These are phyloP conservation scores for Boletus coffeatus DNA, from an alignment of 1,284 basidiomycete genomes.

Conservation along the genomic window DNA sequence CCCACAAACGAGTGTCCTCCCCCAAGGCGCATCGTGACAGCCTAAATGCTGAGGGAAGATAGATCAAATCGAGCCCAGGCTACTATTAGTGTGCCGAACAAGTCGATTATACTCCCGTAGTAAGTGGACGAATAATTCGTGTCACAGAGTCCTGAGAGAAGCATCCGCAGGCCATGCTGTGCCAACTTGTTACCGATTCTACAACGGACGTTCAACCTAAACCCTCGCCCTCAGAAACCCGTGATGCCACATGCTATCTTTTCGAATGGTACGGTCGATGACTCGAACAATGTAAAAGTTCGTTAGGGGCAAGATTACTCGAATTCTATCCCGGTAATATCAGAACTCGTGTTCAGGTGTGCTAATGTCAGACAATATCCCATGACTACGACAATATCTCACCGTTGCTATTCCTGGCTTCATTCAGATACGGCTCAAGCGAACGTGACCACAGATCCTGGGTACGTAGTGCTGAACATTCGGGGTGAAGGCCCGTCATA, in stretches of 20 bases:
- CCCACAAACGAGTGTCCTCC: background rate
- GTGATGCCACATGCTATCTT: slow-evolving; percentile 67
- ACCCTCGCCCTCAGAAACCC: slow-evolving; percentile 62
- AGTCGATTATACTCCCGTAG: slow-evolving; percentile 27
- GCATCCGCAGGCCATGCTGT: slow-evolving; percentile 13
- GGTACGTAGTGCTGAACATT: slow-evolving; percentile 1
- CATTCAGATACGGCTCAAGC: slow-evolving; percentile 1
- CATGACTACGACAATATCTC: slow-evolving; percentile 18
- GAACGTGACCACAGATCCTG: slow-evolving; percentile 15
- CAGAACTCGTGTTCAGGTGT: slow-evolving; percentile 4
- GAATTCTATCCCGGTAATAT: background rate
- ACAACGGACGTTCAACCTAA: slow-evolving; percentile 75
- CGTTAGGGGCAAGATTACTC: background rate
- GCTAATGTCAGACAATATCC: slow-evolving; percentile 6
- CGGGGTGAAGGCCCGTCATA: slow-evolving; percentile 2
- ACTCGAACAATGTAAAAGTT: background rate
- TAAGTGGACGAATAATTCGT: slow-evolving; percentile 48
- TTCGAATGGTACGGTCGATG: slow-evolving; percentile 38
- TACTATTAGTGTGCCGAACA: slow-evolving; percentile 4
- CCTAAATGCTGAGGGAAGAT: slow-evolving; percentile 26
- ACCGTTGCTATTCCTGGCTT: slow-evolving; percentile 11
- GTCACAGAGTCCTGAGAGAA: slow-evolving; percentile 49
- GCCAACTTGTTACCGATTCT: slow-evolving; percentile 36
- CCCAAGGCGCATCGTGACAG: slow-evolving; percentile 43
- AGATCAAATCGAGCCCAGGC: slow-evolving; percentile 21